Conservation (phyloP, 129 eudicot species). For the Kitagawia praeruptora region DNA sequence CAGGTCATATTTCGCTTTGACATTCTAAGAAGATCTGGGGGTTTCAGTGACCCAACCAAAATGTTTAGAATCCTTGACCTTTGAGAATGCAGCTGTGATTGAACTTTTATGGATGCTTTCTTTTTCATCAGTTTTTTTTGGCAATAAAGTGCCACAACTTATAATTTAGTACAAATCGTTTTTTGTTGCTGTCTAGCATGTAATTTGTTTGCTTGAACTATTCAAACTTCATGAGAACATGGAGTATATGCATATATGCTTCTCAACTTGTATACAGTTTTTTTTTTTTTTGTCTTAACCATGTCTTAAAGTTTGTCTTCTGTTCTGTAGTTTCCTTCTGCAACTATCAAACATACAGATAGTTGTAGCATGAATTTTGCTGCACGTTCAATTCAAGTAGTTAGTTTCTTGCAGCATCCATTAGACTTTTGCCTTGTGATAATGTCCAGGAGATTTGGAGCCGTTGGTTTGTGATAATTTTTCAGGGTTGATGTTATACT, state of each 20-base stretch:
- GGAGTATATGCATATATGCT: not conserved
- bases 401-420: no score
- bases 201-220: not conserved
- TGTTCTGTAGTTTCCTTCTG: no score
- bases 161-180: not conserved
- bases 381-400: no score
- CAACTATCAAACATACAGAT: no score
- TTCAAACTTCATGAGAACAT: not conserved
- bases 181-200: not conserved
- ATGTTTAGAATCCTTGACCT: not conserved
- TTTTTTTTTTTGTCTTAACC: not conserved
- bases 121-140: not conserved
- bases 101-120: not conserved
- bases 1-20: not conserved
- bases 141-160: not conserved
- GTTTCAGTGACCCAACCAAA: not conserved
- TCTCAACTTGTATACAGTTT: not conserved
- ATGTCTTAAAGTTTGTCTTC: not conserved
- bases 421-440: no score
- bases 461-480: no score
- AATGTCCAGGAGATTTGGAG: no score
- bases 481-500: not conserved
- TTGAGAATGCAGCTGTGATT: not conserved
- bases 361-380: no score
- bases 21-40: not conserved